Base-by-base conservation (phyloP, 2,329 filamentous ascomycete genomes). In the Fusarium sp. region DNA sequence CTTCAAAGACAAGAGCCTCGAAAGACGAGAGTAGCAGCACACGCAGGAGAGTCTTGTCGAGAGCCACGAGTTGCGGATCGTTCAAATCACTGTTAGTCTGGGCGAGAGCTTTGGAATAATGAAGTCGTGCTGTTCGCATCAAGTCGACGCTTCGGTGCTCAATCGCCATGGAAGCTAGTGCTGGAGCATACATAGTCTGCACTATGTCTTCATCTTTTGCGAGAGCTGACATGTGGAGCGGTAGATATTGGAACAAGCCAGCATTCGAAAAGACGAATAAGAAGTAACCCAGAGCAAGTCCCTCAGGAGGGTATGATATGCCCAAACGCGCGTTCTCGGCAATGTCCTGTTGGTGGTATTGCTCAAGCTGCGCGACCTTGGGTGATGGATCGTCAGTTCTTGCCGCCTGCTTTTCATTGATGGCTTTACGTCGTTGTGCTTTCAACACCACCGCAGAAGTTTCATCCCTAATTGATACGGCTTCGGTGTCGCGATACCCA, bases 381-480 rank as follows among this genome's bases (percentile, higher is more conserved):
- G 14, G 26, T 5, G 6, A n/a, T n/a, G n/a, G 13, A 17, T 6
- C 26, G 21, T 1, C 8, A 3, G 4, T 4, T 1, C 28, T 34
- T 14, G 26, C 3, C 7, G 2, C 8, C 17, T 17, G 4, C 7
- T 26, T 38, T 3, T 10, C 2, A 9, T 7, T 11, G 2, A 3
- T 9, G 5, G 38, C 34, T n/a, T 26, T 57, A 5, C 34, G 47
- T 1, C 28, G 47, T 3, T 54, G 47, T 2, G 3, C 55, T 28
- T 26, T 57, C 9, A 22, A 28, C 9, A 34, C 40, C 9, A 57
- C 55, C 4, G 38, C 10, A 5, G 55, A 34, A 6, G 55, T 55
- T 34, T 57, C 36, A 15, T 57, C 55, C 15, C 40, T 54, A 22
- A 57, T 54, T 38, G 54, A 54, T n/a, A 55, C 38, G 1, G 21